Evolutionary conservation across 2,329 filamentous ascomycete species (phyloP), one percentile per base, ranked within the genome.

Genomic region (Chrysosporium keratinophilum): DNA sequence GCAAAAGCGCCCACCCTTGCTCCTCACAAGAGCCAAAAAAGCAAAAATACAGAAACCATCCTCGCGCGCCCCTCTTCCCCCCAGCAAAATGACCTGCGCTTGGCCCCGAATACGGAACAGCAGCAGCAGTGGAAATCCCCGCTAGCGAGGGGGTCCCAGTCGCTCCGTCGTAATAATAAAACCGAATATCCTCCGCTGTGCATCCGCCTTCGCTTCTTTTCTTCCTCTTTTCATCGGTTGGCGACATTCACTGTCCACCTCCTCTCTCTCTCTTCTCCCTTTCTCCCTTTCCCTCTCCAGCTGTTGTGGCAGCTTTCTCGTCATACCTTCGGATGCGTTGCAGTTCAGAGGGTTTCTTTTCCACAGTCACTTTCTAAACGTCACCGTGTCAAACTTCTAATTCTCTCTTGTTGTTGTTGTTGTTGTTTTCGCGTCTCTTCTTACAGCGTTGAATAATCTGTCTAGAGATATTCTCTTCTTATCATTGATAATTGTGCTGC

Each of bases 71-170:
- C 40, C 28, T 37, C 37, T 28, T 28, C 41, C 35, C 39, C 49
- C 49, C 9, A 11, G 48, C 23, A 33, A 12, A 49, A 17, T 7
- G 14, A 7, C 20, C n/a, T 5, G 10, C 20, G 31, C 41, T 44
- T 51, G 49, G 49, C 49, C 49, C 49, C 49, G 49, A 51, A 51
- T 44, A 44, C 49, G 49, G 48, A 50, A 42, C 37, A 42, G 39
- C 31, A 50, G 42, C 39, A 28, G 23, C 31, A 41, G 15, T 45
- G 17, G 12, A 45, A 19, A 17, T 42, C 50, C 50, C 50, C 52
- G 54, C 58, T 56, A 41, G 53, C 49, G 34, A 56, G 54, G 47
- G 43, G 33, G 40, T 35, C 39, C 50, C 49, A 31, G 39, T 42
- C 37, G 9, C 12, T 19, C 9, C 17, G 37, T 17, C 34, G 42